Base-by-base conservation (phyloP, 345 rosid species). In the Stellera chamaejasme region DNA sequence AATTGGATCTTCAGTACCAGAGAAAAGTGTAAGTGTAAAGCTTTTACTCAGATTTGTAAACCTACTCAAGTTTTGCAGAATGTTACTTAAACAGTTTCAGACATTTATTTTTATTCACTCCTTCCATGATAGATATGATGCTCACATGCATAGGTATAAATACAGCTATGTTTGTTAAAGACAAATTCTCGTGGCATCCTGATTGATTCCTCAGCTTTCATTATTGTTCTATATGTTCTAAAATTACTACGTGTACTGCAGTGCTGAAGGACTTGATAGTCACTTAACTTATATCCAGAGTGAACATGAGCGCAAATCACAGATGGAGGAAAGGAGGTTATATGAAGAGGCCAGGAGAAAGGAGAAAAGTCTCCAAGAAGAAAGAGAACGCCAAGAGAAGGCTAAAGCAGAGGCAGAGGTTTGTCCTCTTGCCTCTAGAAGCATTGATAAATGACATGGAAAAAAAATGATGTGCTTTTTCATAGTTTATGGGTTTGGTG, bases 261-360 rank as follows among this genome's bases (percentile, higher is more conserved):
- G 99, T 66, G 97, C 97, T 63, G 96, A 93, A 76, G 97, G 89
- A 64, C 89, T 93, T 55, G 99, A 89, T 72, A 71, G 77, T 66
- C 96, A 93, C 73, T 75, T 93, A 66, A 87, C 96, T 55, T 83
- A 78, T 60, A 56, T 93, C 66, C 99, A 84, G 71, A 81, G 82
- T 60, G 89, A 93, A 39, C 87, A 87, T 71, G 80, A 86, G 74
- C 66, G 75, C 28, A 93, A 80, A 75, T 93, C 91, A 10, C 96
- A 84, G 66, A 83, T 86, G 62, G 97, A 87, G 71, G 99, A 86
- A 75, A 87, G 87, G 70, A 89, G 72, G 77, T 63, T 89, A 63
- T 76, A 78, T 62, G 98, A 92, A 76, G 98, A 92, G 62, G 84
- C 88, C 66, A 92, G 77, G 65, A 79, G 90, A 72, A 82, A 73